Conservation (phyloP, 306 rosid species). For the Cucurbita argyrosperma region DNA sequence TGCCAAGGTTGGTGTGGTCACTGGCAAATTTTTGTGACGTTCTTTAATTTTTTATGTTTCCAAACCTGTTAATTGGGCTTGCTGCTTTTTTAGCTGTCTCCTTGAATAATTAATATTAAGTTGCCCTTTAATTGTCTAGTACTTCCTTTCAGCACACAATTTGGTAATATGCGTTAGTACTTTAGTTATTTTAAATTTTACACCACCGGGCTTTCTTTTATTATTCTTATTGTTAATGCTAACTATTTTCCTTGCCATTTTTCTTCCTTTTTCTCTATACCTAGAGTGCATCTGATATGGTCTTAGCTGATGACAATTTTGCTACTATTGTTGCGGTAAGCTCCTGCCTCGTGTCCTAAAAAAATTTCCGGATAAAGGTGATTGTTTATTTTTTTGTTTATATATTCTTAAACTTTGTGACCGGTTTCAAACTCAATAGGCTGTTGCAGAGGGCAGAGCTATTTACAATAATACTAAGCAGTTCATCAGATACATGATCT, state of each 20-base stretch:
- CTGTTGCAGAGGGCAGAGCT: conserved; percentile 98
- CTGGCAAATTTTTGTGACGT: neutral
- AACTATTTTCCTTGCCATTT: neutral
- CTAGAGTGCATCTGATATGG: conserved; percentile 98
- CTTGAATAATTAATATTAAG: neutral
- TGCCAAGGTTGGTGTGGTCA: conserved; percentile 54
- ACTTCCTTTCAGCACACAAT: neutral
- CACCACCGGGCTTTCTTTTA: neutral
- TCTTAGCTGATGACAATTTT: conserved; percentile 90
- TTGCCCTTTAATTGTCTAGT: neutral
- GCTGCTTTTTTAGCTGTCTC: neutral
- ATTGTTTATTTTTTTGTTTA: neutral
- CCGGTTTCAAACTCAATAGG: conserved; percentile 34
- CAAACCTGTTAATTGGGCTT: neutral
- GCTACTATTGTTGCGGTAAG: conserved; percentile 92
- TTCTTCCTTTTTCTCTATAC: neutral
- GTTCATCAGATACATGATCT: conserved; percentile 96
- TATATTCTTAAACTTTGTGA: conserved; percentile 7
- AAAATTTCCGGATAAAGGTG: neutral
- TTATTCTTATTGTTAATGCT: neutral
- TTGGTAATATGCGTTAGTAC: neutral
- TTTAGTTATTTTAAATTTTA: neutral
- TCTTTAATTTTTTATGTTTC: neutral
- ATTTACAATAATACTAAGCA: conserved; percentile 92
- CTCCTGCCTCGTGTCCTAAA: conserved; percentile 12